Conservation (phyloP, 2,329 filamentous ascomycete species). For the Fusarium musae region DNA sequence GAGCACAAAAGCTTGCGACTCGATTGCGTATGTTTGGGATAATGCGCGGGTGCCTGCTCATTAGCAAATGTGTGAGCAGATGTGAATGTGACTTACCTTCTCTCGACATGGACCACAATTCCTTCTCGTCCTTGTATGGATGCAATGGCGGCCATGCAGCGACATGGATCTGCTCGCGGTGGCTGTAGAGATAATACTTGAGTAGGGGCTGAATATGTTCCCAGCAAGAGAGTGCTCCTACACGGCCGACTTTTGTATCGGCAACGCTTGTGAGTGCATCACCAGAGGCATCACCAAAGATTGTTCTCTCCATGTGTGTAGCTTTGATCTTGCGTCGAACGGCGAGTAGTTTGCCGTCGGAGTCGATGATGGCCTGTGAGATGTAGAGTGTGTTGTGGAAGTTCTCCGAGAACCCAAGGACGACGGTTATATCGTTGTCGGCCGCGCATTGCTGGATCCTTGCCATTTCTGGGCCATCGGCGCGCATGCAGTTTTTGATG, state of each 20-base stretch:
- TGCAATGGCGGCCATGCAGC: conserved; percentile 9
- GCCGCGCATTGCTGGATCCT: conserved; percentile 48
- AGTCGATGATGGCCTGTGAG: conserved; percentile 55
- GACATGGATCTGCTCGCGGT: conserved; percentile 19
- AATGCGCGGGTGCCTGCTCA: not conserved
- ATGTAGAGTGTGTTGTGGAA: conserved; percentile 53
- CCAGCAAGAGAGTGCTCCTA: conserved; percentile 60
- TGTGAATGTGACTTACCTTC: conserved; percentile 31
- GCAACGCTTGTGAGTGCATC: conserved; percentile 2
- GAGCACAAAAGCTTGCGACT: not conserved
- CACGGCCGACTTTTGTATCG: not conserved
- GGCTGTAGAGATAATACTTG: conserved; percentile 6
- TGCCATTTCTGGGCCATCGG: conserved; percentile 53
- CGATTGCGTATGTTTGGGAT: not conserved
- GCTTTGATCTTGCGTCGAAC: conserved; percentile 62
- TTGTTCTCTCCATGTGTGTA: conserved; percentile 61
- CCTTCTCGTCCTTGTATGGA: not conserved
- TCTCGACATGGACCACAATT: conserved; percentile 43
- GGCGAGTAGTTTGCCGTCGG: conserved; percentile 51
- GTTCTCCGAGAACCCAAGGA: conserved; percentile 56
- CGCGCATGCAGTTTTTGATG: conserved; percentile 17
- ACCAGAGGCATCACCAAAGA: conserved; percentile 55
- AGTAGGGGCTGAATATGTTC: conserved; percentile 20
- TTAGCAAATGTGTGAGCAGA: not conserved
- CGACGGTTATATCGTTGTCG: conserved; percentile 51